Evolutionary conservation across 768 basidiomycete genomes (phyloP), one percentile per base, ranked within the genome.

Genomic region (Naematelia encephala): DNA sequence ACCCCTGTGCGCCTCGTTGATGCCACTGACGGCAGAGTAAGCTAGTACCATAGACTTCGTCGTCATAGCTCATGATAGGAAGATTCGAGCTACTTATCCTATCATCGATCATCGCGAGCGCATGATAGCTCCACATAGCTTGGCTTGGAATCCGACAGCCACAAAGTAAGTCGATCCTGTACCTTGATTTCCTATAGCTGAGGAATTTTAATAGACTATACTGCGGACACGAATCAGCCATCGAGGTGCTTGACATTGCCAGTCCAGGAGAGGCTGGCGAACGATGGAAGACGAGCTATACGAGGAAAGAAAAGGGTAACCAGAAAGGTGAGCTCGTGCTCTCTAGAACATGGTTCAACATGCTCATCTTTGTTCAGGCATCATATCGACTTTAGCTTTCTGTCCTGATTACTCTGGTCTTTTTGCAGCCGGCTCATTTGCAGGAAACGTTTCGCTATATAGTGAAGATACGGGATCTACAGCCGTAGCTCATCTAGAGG

Each of bases 41-140:
- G 48, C 52, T 13, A 39, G n/a, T n/a, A n/a, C n/a, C n/a, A n/a
- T n/a, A n/a, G n/a, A 50, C 49, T 26, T 39, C 26, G 50, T 27
- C 23, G 21, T 44, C 12, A 28, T 30, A 11, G 43, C 22, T n/a
- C n/a, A n/a, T n/a, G 34, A 16, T 39, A 0, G 14, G 21, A 70
- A 96, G 93, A 82, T 90, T 19, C 84, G 93, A 16, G 94, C 92
- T 0, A 92, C 90, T 0, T 97, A 98, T 75, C 81, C 82, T 42
- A 94, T 97, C 39, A 83, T 97, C 10, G 92, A 97, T 74, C 93
- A 98, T 68, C 81, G 88, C n/a, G 94, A 97, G 78, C 83, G 92
- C 28, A 85, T 90, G 54, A 81, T 96, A 42, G 91, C 90, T 0
- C 92, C 94, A 0, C 87, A 91, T 55, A 84, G 85, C 64, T 80